phyloP scores from a whole-genome alignment of 768 basidiomycete species.

The Paxillus rubicundulus region DNA sequence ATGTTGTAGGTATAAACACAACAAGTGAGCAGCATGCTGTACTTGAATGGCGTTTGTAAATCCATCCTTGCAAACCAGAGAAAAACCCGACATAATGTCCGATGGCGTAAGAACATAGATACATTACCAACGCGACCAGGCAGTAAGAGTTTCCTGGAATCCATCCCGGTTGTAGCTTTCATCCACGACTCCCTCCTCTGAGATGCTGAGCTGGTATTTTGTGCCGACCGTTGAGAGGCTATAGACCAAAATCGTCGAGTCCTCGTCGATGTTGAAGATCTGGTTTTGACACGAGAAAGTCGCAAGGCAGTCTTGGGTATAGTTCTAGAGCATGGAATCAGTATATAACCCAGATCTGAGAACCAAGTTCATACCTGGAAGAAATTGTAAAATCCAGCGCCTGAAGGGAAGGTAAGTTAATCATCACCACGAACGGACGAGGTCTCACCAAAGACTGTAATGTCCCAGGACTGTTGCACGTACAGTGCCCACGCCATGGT shows the following conservation, averaged over 20 bases:
- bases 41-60: too few species aligned
- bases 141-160: slow-evolving; percentile 41
- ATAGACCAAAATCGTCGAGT: slow-evolving; percentile 42
- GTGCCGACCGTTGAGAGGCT: slow-evolving; percentile 49
- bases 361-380: slow-evolving; percentile 36
- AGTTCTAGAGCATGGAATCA: slow-evolving; percentile 33
- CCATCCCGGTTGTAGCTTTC: slow-evolving; percentile 41
- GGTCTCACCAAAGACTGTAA: slow-evolving; percentile 43
- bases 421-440: background rate
- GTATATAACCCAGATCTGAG: background rate
- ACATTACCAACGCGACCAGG: slow-evolving; percentile 31
- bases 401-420: slow-evolving; percentile 19
- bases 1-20: too few species aligned
- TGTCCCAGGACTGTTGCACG: slow-evolving; percentile 39
- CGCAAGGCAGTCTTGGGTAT: slow-evolving; percentile 37
- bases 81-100: background rate
- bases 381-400: slow-evolving; percentile 53
- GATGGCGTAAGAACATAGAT: too few species aligned
- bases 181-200: slow-evolving; percentile 34
- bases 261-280: slow-evolving; percentile 41
- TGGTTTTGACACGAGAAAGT: slow-evolving; percentile 41
- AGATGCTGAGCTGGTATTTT: slow-evolving; percentile 41
- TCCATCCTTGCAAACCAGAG: background rate
- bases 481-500: slow-evolving; percentile 43
- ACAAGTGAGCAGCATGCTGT: too few species aligned